Base-by-base conservation (phyloP, 2,329 filamentous ascomycete genomes). In the Penicillium sp. region DNA sequence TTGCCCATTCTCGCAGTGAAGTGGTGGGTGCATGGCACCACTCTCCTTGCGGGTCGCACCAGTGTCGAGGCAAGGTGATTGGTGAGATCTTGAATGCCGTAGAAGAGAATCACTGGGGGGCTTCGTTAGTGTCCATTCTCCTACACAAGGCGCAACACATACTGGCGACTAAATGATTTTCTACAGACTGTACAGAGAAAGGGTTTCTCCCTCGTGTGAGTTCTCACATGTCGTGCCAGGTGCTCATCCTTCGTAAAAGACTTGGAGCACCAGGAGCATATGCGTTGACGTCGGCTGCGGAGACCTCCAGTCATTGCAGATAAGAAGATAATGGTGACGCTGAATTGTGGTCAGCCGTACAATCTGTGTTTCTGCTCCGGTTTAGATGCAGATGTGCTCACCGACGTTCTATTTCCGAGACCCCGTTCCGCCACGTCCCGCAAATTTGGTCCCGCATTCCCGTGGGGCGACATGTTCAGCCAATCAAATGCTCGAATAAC, bases 171-270 rank as follows among this genome's bases (percentile, higher is more conserved):
- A 50, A 69, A 72, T 3, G 54, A 29, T 46, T 70, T 69, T 3
- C 53, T 47, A 53, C 69, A 72, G 1, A 58, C 47, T 26, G 50
- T 50, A 51, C 69, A 72, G 16, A 29, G 31, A 50, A 72, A 73
- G 1, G 71, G 71, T 54, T 68, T 73, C 53, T 73, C 70, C 44
- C 68, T 70, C 1, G 69, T 73, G 46, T 73, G 71, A 33, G 65
- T 65, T 29, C 69, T 62, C n/a, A 71, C 63, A 58, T 73, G 71
- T 23, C 71, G 62, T 29, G 69, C 61, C 10, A 72, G 66, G 57
- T 73, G 71, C 31, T 73, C 71, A 14, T 68, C 68, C 55, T 71
- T 73, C 11, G 63, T 59, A 44, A 73, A 73, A 1, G 60, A 62
- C 21, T 61, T 54, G 9, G 57, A 63, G 55, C 68, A 71, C 45